These are phyloP conservation scores for Plasmodium chabaudi DNA, from an alignment of 169 alveolate genomes.

Conservation along the genomic window DNA sequence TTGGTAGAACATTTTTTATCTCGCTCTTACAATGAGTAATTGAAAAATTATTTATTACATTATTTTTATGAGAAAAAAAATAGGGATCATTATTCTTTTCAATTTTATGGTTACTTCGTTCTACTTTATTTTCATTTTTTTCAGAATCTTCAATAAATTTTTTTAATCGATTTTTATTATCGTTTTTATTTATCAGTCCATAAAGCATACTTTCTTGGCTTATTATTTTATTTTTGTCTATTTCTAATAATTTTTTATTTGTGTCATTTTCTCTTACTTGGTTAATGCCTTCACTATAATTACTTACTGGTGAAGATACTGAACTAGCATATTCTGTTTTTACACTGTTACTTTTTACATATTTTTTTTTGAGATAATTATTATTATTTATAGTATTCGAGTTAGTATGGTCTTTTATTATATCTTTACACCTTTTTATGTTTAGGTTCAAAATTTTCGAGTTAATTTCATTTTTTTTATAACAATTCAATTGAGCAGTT, in stretches of 20 bases:
- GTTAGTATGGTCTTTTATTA: background rate
- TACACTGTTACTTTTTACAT: conserved; percentile 12
- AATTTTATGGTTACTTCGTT: background rate
- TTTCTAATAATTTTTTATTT: background rate
- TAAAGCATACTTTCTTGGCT: conserved; percentile 43
- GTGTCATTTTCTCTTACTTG: background rate
- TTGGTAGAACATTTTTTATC: background rate
- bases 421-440: background rate
- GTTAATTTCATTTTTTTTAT: too few relatives aligned
- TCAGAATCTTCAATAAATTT: conserved; percentile 12
- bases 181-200: conserved; percentile 29
- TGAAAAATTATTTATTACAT: background rate
- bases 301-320: conserved; percentile 20
- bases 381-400: background rate
- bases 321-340: conserved; percentile 40
- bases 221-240: background rate
- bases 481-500: too few relatives aligned
- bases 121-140: background rate
- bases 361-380: background rate
- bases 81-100: background rate
- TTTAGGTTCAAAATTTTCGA: background rate
- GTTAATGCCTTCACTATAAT: conserved; percentile 3
- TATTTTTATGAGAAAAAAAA: background rate
- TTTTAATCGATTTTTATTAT: conserved; percentile 26
- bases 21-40: too few relatives aligned